Conservation (phyloP, 257 asterid species). For the Plantago major region DNA sequence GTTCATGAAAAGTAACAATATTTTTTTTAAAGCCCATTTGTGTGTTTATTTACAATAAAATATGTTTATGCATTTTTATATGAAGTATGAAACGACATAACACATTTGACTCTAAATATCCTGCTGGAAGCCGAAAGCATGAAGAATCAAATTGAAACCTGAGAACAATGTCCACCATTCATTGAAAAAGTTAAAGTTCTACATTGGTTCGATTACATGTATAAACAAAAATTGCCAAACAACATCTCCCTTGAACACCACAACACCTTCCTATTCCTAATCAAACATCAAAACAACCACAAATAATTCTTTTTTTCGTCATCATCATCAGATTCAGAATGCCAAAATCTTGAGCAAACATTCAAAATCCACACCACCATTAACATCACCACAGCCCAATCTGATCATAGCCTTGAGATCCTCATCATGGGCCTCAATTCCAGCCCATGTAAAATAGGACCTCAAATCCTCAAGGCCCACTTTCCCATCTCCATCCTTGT, state of each 20-base stretch:
- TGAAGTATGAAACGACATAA: no score
- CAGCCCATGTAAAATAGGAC: slow-evolving; percentile 56
- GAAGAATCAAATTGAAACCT: not conserved
- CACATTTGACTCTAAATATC: no score
- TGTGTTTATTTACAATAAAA: no score
- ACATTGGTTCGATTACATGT: not conserved
- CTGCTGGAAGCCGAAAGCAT: not conserved
- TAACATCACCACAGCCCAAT: slow-evolving; percentile 58
- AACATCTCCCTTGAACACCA: not conserved
- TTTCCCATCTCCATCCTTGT: slow-evolving; percentile 85
- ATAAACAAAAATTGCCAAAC: slow-evolving; percentile 2
- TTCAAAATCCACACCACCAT: slow-evolving; percentile 63
- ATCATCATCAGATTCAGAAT: slow-evolving; percentile 25
- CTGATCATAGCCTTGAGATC: slow-evolving; percentile 79
- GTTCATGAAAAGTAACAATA: no score
- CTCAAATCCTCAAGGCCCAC: slow-evolving; percentile 70
- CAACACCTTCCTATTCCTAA: not conserved
- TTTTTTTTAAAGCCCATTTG: no score
- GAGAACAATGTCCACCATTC: not conserved
- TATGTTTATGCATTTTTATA: no score
- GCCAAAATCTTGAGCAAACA: slow-evolving; percentile 64
- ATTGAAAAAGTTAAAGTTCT: not conserved
- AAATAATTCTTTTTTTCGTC: not conserved
- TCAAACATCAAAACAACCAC: not conserved
- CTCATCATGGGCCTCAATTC: slow-evolving; percentile 62